Percentiles rank a stretch among this genome's conserved stretches.
Evolutionary conservation across 2,329 filamentous ascomycete genomes (phyloP).

Genomic region (Bipolaris gigantea): DNA sequence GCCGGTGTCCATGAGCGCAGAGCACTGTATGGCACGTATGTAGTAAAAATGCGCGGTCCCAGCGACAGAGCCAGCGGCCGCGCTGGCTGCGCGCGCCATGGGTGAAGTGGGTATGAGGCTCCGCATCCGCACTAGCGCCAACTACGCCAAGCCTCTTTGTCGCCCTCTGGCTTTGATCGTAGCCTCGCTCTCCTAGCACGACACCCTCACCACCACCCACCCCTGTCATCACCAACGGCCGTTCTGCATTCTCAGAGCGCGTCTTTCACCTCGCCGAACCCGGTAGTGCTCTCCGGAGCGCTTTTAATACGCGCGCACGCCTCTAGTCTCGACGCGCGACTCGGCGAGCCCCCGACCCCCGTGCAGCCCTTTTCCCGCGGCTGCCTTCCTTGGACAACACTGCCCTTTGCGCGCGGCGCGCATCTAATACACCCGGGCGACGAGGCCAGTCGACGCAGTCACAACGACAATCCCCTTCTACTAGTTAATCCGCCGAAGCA

Average conservation of each 20-base stretch:
- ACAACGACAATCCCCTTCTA: slow-evolving; percentile 23
- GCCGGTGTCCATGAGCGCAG: slow-evolving; percentile 19
- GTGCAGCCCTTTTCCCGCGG: slow-evolving; percentile 35
- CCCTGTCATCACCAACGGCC: slow-evolving; percentile 36
- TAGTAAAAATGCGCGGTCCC: slow-evolving; percentile 2
- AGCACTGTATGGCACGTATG: neutral
- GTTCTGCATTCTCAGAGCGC: slow-evolving; percentile 41
- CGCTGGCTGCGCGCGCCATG: neutral
- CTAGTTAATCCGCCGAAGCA: slow-evolving; percentile 24
- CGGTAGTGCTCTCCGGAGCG: slow-evolving; percentile 31
- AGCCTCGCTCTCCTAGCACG: slow-evolving; percentile 22
- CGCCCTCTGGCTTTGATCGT: slow-evolving; percentile 18
- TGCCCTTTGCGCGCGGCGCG: slow-evolving; percentile 39
- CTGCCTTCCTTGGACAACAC: slow-evolving; percentile 33
- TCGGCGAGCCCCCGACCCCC: slow-evolving; percentile 32
- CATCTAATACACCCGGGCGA: slow-evolving; percentile 25
- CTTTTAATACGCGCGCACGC: slow-evolving; percentile 30
- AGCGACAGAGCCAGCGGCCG: neutral
- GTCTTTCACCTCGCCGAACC: slow-evolving; percentile 29
- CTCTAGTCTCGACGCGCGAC: slow-evolving; percentile 26
- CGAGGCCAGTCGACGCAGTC: slow-evolving; percentile 18
- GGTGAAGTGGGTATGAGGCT: slow-evolving; percentile 10
- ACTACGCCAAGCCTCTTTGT: slow-evolving; percentile 12
- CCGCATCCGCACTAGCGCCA: slow-evolving; percentile 16
- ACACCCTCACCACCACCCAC: slow-evolving; percentile 30